phyloP scores from a whole-genome alignment of 306 rosid species.

The Arachis hypogaea region DNA sequence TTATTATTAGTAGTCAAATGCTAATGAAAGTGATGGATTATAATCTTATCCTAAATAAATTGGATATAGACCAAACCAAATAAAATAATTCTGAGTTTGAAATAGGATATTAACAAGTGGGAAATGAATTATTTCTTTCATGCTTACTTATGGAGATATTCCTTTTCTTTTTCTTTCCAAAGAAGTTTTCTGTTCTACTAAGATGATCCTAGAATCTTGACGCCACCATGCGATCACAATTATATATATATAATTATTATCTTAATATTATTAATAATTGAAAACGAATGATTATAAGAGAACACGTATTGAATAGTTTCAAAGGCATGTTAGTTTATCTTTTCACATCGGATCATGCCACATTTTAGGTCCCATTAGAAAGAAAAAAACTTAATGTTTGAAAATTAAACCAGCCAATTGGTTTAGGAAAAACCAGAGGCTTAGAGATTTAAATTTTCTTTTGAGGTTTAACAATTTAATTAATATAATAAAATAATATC shows the following conservation, averaged over 20 bases:
- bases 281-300: too few species aligned
- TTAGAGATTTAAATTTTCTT: too few species aligned
- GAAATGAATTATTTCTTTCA: conserved; percentile 12
- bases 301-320: too few species aligned
- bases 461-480: too few species aligned
- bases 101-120: neutral
- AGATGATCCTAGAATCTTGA: conserved; percentile 38
- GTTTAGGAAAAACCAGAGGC: too few species aligned
- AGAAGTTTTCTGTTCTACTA: neutral
- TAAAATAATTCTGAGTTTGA: neutral
- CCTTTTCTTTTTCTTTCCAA: too few species aligned
- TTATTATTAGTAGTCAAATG: conserved; percentile 18
- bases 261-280: too few species aligned
- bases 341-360: neutral
- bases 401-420: too few species aligned
- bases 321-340: too few species aligned
- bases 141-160: too few species aligned
- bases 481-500: too few species aligned
- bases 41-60: conserved; percentile 20
- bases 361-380: neutral
- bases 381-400: neutral
- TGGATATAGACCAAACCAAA: conserved; percentile 19
- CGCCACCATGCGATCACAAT: conserved; percentile 31
- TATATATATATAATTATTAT: neutral
- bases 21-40: conserved; percentile 7